Evolutionary conservation across 2,329 filamentous ascomycete species (phyloP).

Genomic region (Alternaria brassicae): DNA sequence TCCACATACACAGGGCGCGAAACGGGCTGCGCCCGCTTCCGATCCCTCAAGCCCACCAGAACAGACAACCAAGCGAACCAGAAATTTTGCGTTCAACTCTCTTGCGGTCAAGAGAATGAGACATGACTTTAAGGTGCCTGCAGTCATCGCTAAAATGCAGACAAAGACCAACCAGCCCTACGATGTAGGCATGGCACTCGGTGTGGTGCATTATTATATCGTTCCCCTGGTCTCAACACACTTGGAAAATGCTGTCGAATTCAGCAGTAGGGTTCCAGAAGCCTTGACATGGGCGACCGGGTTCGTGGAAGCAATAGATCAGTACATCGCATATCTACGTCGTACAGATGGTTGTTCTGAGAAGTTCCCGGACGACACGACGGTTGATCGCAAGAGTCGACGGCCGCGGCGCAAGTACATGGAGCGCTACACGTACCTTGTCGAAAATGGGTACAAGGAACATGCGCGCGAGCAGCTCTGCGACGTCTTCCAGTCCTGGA

Average conservation of each 20-base stretch:
- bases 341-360: slow-evolving; percentile 3
- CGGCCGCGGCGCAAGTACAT: slow-evolving; percentile 9
- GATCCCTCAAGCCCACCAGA: background rate
- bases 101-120: background rate
- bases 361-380: slow-evolving; percentile 1
- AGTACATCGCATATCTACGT: slow-evolving; percentile 7
- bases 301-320: slow-evolving; percentile 16
- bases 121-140: slow-evolving; percentile 5
- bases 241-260: slow-evolving; percentile 10
- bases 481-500: slow-evolving; percentile 14
- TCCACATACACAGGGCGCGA: background rate
- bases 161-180: slow-evolving; percentile 6
- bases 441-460: slow-evolving; percentile 9
- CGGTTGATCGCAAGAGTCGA: slow-evolving; percentile 1
- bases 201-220: slow-evolving; percentile 15
- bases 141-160: background rate
- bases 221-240: slow-evolving; percentile 9
- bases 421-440: slow-evolving; percentile 4
- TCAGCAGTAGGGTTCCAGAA: slow-evolving; percentile 2
- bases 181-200: slow-evolving; percentile 8
- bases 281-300: background rate
- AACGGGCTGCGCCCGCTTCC: background rate
- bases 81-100: background rate
- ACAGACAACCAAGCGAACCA: background rate
- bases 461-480: slow-evolving; percentile 8